Conservation (phyloP, 768 basidiomycete genomes). For the Russula sp. region DNA sequence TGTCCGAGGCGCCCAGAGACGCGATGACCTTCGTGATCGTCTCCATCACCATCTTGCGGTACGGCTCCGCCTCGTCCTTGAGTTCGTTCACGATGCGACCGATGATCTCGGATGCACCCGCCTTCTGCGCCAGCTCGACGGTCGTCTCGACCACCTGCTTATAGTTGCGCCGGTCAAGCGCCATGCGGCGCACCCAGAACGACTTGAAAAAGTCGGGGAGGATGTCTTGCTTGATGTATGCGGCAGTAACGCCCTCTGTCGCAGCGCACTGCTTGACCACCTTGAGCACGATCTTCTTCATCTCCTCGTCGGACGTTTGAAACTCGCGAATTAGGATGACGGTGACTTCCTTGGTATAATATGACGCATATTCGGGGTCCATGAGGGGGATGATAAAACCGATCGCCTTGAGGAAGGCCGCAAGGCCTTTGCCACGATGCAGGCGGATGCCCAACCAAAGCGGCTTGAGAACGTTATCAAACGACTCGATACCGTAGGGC, state of each 20-base stretch:
- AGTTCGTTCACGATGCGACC: constrained; percentile 81
- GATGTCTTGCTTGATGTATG: constrained; percentile 96
- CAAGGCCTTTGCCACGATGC: constrained; percentile 91
- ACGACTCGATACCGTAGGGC: constrained; percentile 99
- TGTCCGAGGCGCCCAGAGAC: constrained; percentile 92
- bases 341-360: constrained; percentile 98
- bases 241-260: constrained; percentile 94
- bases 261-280: constrained; percentile 99
- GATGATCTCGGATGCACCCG: constrained; percentile 95
- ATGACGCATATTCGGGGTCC: constrained; percentile 99
- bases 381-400: constrained; percentile 99
- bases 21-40: constrained; percentile 96
- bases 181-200: constrained; percentile 99
- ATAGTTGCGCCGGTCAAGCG: constrained; percentile 92
- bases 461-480: constrained; percentile 94
- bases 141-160: constrained; percentile 98
- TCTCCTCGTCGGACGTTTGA: constrained; percentile 98
- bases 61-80: constrained; percentile 87
- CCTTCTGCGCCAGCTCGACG: constrained; percentile 95
- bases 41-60: constrained; percentile 99
- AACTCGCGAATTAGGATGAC: constrained; percentile 97
- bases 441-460: constrained; percentile 91
- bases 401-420: constrained; percentile 95
- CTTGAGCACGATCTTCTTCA: constrained; percentile 99
- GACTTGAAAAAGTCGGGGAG: constrained; percentile 99